Conservation (phyloP, 805 yeast genomes). For the Candida pseudofarinosa region DNA sequence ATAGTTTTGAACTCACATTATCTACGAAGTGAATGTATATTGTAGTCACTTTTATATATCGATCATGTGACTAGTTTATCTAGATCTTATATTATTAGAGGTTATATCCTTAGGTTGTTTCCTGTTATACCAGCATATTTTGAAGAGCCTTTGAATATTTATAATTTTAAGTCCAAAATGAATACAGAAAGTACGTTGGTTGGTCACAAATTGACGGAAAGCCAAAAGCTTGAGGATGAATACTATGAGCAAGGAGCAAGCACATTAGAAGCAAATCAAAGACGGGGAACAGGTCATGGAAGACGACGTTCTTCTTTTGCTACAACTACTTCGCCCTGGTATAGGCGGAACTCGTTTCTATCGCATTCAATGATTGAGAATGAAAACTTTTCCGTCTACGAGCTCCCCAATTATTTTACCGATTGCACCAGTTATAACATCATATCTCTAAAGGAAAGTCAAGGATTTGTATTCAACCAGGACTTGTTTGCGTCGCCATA, state of each 20-base stretch:
- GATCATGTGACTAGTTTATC: too few species aligned
- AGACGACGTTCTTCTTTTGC: slow-evolving; percentile 24
- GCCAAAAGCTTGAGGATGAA: background rate
- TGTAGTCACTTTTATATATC: too few species aligned
- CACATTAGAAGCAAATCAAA: background rate
- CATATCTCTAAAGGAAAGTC: slow-evolving; percentile 55
- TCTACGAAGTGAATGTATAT: too few species aligned
- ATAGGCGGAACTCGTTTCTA: slow-evolving; percentile 52
- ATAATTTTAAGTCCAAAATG: too few species aligned
- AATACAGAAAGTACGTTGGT: background rate
- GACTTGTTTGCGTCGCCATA: slow-evolving; percentile 70
- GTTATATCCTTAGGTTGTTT: too few species aligned
- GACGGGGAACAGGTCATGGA: slow-evolving; percentile 10
- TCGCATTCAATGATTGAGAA: slow-evolving; percentile 54
- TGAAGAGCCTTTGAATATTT: too few species aligned
- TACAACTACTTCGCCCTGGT: slow-evolving; percentile 48
- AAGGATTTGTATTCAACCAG: slow-evolving; percentile 75
- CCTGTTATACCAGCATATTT: too few species aligned
- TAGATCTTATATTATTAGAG: too few species aligned
- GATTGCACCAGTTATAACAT: slow-evolving; percentile 25
- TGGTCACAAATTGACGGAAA: background rate
- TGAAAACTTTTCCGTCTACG: slow-evolving; percentile 54
- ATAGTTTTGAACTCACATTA: too few species aligned
- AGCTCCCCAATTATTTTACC: slow-evolving; percentile 32
- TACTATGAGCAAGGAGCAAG: background rate